phyloP scores from a whole-genome alignment of 306 rosid species.

The Datisca glomerata region DNA sequence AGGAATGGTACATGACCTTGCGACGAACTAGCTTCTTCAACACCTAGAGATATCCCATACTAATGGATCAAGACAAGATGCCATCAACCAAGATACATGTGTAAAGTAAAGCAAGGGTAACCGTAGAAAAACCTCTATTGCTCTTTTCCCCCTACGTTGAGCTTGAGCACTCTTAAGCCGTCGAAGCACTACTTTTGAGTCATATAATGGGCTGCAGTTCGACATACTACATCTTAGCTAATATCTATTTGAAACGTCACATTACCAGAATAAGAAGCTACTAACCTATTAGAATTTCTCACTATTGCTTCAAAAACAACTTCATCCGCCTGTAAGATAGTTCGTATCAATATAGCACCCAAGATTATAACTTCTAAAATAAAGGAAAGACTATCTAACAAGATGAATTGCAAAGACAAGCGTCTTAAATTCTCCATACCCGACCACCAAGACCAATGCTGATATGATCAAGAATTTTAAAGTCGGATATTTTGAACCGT shows the following conservation, averaged over 20 bases:
- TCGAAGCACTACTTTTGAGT: conserved; percentile 75
- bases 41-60: conserved; percentile 32
- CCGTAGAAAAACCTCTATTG: conserved; percentile 60
- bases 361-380: conserved; percentile 7
- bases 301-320: conserved; percentile 68
- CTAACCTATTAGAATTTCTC: conserved; percentile 61
- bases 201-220: conserved; percentile 65
- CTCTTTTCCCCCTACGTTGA: conserved; percentile 86
- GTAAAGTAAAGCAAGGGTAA: background rate
- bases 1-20: conserved; percentile 82
- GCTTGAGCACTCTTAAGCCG: conserved; percentile 73
- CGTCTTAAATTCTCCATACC: conserved; percentile 37
- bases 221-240: conserved; percentile 15
- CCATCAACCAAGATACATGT: background rate
- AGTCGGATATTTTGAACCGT: conserved; percentile 73
- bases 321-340: conserved; percentile 65
- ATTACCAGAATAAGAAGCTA: conserved; percentile 12
- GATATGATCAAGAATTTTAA: conserved; percentile 43
- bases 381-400: background rate
- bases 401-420: conserved; percentile 3
- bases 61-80: conserved; percentile 8
- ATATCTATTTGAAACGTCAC: conserved; percentile 13
- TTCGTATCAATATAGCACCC: conserved; percentile 23
- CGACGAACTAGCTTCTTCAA: conserved; percentile 73
- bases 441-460: conserved; percentile 92